Percentiles rank a stretch among this genome's conserved stretches.
phyloP scores from a whole-genome alignment of 345 rosid genomes.

The Combretum micranthum region DNA sequence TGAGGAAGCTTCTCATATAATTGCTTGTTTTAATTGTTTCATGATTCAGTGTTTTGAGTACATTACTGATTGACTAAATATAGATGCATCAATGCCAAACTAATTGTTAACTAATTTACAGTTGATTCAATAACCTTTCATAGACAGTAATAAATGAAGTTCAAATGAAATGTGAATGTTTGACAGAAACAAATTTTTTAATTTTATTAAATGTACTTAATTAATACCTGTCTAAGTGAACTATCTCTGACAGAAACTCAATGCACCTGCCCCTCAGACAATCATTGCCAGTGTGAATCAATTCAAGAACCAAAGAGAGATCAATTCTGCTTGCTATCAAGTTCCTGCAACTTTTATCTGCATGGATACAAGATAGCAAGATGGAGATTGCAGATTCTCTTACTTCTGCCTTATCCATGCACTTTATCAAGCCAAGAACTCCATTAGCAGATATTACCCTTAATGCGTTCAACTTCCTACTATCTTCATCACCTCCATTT shows the following conservation, averaged over 20 bases:
- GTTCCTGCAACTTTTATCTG: conserved; percentile 44
- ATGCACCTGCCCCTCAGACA: conserved; percentile 40
- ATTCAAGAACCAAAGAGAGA: conserved; percentile 43
- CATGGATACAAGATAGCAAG: conserved; percentile 46
- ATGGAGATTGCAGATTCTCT: conserved; percentile 36
- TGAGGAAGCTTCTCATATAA: too few species aligned
- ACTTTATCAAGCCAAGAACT: conserved; percentile 42
- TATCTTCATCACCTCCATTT: conserved; percentile 38
- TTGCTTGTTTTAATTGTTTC: too few species aligned
- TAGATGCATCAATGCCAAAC: too few species aligned
- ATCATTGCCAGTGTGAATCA: conserved; percentile 51
- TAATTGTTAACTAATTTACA: too few species aligned
- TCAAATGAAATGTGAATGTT: too few species aligned
- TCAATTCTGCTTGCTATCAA: conserved; percentile 41
- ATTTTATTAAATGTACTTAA: too few species aligned
- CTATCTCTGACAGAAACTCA: conserved; percentile 45
- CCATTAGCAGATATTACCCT: conserved; percentile 42
- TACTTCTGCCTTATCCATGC: conserved; percentile 37
- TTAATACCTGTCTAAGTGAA: conserved; percentile 47
- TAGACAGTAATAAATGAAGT: too few species aligned
- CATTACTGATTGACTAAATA: too few species aligned
- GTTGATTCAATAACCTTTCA: too few species aligned
- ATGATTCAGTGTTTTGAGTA: too few species aligned
- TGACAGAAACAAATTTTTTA: too few species aligned
- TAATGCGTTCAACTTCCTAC: conserved; percentile 30